These are phyloP conservation scores for Moesziomyces sp. DNA, from an alignment of 1,284 basidiomycete species.

Conservation along the genomic window DNA sequence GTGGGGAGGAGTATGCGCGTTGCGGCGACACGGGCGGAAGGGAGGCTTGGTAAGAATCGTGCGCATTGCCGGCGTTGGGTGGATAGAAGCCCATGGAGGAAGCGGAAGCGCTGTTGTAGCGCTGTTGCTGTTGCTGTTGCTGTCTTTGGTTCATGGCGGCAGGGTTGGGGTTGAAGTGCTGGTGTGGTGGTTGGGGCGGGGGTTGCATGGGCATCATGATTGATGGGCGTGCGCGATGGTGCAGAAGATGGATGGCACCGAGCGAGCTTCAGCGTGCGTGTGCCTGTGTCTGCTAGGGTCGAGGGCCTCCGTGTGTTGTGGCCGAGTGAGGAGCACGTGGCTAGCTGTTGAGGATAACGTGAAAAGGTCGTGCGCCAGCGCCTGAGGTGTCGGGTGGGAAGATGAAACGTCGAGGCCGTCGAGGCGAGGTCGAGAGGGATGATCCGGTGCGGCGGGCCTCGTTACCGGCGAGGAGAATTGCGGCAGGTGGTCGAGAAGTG, in stretches of 20 bases:
- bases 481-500: not conserved
- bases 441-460: not conserved
- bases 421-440: not conserved
- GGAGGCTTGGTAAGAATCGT: constrained; percentile 16
- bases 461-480: no score
- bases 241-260: not conserved
- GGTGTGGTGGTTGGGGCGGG: constrained; percentile 44
- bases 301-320: no score
- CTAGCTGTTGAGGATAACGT: no score
- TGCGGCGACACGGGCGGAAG: constrained; percentile 17
- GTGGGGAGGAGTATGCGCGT: constrained; percentile 15
- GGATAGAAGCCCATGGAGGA: constrained; percentile 33
- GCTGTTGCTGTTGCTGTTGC: constrained; percentile 1
- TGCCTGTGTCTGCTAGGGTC: no score
- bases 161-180: constrained; percentile 27
- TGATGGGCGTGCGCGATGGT: not conserved
- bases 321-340: no score
- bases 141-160: constrained; percentile 21
- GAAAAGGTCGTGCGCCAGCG: no score
- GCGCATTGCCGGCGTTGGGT: constrained; percentile 13
- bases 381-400: no score
- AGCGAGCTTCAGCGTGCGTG: not conserved
- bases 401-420: no score
- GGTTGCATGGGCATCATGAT: constrained; percentile 50
- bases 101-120: constrained; percentile 7